Evolutionary conservation across 1,139 yeast species (phyloP), one percentile per base, ranked within the genome.

Genomic region (Hansenula sp.): DNA sequence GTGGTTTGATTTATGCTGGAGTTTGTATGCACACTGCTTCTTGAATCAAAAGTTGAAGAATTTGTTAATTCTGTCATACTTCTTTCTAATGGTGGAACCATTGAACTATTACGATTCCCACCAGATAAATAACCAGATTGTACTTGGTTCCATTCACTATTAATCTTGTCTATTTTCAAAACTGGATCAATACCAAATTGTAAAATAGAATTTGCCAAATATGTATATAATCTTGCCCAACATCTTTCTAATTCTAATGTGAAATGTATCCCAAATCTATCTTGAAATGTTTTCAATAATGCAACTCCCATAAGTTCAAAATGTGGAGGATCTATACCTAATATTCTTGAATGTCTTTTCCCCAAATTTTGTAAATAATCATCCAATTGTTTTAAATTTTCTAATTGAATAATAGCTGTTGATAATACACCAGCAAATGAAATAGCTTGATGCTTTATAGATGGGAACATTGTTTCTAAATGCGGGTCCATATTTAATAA

Each of bases 261-360:
- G 40, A 76, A 71, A 32, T 63, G 61, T 13, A 62, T 62, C 8
- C 76, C 75, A 39, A 72, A 82, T 52, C 95, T 64, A 59, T 85
- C 92, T 52, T 77, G 76, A 53, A 86, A 78, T 1, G 95, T 86
- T 50, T 75, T 76, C 43, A 86, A 68, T 40, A 87, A 67, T 0
- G 94, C 94, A 46, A 78, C 78, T 2, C 95, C 95, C 82, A 87
- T 82, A 35, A 82, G 62, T 58, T 83, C 87, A 55, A 82, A 86
- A 58, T 81, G 82, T 9, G 73, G 72, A 0, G 87, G 78, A 48
- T 82, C 89, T 37, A 85, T 82, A 13, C 86, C 88, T 48, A 86
- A 67, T 38, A 86, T 79, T 47, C 95, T 67, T 4, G 88, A 68
- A 58, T 86, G 95, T 41, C 88, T 68, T 59, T 84, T 84, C 2